phyloP scores from a whole-genome alignment of 768 basidiomycete species.

The Boletus bicolor region DNA sequence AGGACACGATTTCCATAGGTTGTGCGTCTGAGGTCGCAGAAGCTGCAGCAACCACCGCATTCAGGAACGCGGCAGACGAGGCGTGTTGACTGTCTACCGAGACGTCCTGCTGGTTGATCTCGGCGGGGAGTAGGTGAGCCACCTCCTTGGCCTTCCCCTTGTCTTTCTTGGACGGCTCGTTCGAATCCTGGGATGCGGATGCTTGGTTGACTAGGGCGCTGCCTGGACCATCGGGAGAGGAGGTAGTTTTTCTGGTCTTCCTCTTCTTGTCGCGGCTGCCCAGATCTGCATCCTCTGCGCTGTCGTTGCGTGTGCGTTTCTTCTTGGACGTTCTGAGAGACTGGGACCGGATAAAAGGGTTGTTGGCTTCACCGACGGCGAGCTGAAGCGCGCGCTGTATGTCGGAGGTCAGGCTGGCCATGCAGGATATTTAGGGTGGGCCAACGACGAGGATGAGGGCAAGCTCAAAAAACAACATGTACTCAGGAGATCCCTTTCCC shows the following conservation, averaged over 20 bases:
- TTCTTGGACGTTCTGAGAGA: conserved; percentile 29
- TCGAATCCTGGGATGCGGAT: neutral
- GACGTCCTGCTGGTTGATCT: conserved; percentile 21
- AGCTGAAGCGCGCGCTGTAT: conserved; percentile 51
- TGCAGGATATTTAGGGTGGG: conserved; percentile 40
- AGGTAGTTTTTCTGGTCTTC: conserved; percentile 26
- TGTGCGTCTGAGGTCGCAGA: conserved; percentile 44
- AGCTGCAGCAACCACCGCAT: conserved; percentile 64
- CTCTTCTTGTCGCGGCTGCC: conserved; percentile 33
- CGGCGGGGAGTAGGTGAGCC: conserved; percentile 33
- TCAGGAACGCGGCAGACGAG: conserved; percentile 57
- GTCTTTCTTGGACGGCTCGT: conserved; percentile 30
- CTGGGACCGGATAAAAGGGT: conserved; percentile 32
- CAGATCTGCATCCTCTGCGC: conserved; percentile 9
- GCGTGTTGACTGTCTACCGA: conserved; percentile 38
- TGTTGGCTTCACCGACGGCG: conserved; percentile 45
- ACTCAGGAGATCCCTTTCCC: conserved; percentile 4
- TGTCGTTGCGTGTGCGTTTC: conserved; percentile 31
- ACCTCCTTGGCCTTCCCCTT: conserved; percentile 34
- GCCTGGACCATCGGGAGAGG: conserved; percentile 4
- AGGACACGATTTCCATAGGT: conserved; percentile 25
- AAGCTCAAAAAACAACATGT: conserved; percentile 28
- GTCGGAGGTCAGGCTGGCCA: conserved; percentile 39
- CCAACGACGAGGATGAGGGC: conserved; percentile 39
- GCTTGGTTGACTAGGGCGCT: conserved; percentile 17